Base-by-base conservation (phyloP, 2,329 filamentous ascomycete genomes). In the Hymenoscyphus repandus region DNA sequence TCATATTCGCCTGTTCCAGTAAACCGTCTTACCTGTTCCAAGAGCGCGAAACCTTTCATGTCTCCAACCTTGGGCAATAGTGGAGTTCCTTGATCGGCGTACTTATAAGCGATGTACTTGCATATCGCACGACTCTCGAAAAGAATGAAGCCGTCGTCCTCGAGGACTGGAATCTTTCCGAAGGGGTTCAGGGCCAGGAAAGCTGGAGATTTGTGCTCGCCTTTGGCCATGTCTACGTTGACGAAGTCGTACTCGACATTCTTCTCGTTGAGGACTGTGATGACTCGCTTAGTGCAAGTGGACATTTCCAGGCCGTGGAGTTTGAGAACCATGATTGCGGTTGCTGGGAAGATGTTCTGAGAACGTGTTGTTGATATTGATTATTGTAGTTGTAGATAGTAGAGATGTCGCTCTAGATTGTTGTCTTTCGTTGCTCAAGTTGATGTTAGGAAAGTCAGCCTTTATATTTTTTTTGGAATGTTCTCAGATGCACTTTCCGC, bases 141-240 rank as follows among this genome's bases (percentile, higher is more conserved):
- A 1, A 69, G 32, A n/a, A 63, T 37, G 31, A 62, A 64, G 1
- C 63, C 66, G 38, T 64, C 63, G 43, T 69, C 68, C 3, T 67
- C 61, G 2, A 69, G 51, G n/a, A 64, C 59, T 10, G 68, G 68
- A 0, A 69, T 54, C 52, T 66, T 68, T 1, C 68, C 68, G 36
- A 69, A 69, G 0, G 67, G 68, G 13, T 69, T 63, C 15, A 63
- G 54, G 12, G 59, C 55, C 5, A 64, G 34, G 45, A 62, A 64
- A 0, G 53, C 49, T 11, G 53, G 44, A 2, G 43, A 20, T 47
- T 64, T 67, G 13, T 70, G 65, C 40, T 65, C 66, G 4, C 40
- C 50, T 10, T 53, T 50, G 1, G 47, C 13, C 17, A 65, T 45
- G 44, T 68, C 53, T 39, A 69, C 40, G 6, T 44, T 6, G 22